A percentile compares a stretch with the other conserved stretches of the same genome.
Evolutionary conservation across 2,329 filamentous ascomycete genomes (phyloP).

Genomic region (Fusarium pseudocircinatum): DNA sequence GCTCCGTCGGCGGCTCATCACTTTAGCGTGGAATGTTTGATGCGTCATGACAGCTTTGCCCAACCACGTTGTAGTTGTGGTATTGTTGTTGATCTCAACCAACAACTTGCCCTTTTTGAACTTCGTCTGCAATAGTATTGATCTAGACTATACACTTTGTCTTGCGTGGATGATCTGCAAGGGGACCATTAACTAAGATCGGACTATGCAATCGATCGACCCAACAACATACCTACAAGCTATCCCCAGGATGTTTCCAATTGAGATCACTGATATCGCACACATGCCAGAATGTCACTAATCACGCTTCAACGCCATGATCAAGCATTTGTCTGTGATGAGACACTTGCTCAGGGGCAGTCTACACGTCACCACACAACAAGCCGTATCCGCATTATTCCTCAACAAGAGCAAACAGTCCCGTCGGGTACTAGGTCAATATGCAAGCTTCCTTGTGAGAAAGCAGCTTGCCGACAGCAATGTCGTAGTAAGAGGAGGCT

Average conservation of each 20-base stretch:
- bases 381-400: not conserved
- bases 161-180: not conserved
- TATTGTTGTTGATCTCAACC: not conserved
- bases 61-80: not conserved
- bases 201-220: not conserved
- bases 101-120: not conserved
- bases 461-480: conserved; percentile 1
- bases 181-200: not conserved
- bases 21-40: conserved; percentile 1
- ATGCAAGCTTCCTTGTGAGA: not conserved
- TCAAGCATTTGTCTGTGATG: not conserved
- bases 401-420: not conserved
- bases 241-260: not conserved
- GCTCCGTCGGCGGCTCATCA: conserved; percentile 28
- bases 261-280: not conserved
- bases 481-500: not conserved
- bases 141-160: not conserved
- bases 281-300: not conserved
- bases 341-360: not conserved
- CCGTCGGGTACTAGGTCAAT: not conserved
- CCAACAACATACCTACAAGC: not conserved
- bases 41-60: not conserved
- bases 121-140: not conserved
- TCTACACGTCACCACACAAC: conserved; percentile 22
- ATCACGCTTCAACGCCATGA: not conserved